These are phyloP conservation scores for Serpula lacrymans DNA, from an alignment of 768 basidiomycete genomes.

Conservation along the genomic window DNA sequence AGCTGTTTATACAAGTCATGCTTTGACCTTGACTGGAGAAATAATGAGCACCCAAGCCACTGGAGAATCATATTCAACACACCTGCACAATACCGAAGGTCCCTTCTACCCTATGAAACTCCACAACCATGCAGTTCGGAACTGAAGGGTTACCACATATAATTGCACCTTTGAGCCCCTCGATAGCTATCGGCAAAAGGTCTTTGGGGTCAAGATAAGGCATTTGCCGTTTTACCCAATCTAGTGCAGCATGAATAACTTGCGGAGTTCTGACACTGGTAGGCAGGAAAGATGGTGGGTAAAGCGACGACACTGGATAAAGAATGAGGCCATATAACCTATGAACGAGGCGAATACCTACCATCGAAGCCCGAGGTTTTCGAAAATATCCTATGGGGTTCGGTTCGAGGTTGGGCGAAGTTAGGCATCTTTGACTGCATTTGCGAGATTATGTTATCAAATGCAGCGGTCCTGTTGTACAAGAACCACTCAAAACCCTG, in stretches of 20 bases:
- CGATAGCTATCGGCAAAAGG: slow-evolving; percentile 81
- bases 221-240: slow-evolving; percentile 57
- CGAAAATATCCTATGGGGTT: slow-evolving; percentile 35
- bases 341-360: too few species aligned
- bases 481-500: slow-evolving; percentile 93
- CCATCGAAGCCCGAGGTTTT: slow-evolving; percentile 40
- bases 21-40: slow-evolving; percentile 67
- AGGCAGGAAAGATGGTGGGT: slow-evolving; percentile 24
- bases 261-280: slow-evolving; percentile 25
- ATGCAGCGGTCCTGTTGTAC: slow-evolving; percentile 87
- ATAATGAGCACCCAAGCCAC: slow-evolving; percentile 5
- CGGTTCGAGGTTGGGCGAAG: slow-evolving; percentile 20
- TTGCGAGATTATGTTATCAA: slow-evolving; percentile 80
- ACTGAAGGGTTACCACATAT: slow-evolving; percentile 86
- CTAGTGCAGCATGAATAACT: slow-evolving; percentile 37
- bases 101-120: slow-evolving; percentile 75
- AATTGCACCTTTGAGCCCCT: slow-evolving; percentile 75
- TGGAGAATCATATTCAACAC: slow-evolving; percentile 20
- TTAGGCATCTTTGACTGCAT: slow-evolving; percentile 43
- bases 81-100: slow-evolving; percentile 79
- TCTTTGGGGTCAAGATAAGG: slow-evolving; percentile 78
- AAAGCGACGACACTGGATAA: slow-evolving; percentile 8
- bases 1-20: slow-evolving; percentile 83
- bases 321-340: not conserved
- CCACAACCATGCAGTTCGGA: slow-evolving; percentile 73